These are phyloP conservation scores for Entrophospora sp. DNA, from an alignment of 192 early-diverging fungal genomes.

Conservation along the genomic window DNA sequence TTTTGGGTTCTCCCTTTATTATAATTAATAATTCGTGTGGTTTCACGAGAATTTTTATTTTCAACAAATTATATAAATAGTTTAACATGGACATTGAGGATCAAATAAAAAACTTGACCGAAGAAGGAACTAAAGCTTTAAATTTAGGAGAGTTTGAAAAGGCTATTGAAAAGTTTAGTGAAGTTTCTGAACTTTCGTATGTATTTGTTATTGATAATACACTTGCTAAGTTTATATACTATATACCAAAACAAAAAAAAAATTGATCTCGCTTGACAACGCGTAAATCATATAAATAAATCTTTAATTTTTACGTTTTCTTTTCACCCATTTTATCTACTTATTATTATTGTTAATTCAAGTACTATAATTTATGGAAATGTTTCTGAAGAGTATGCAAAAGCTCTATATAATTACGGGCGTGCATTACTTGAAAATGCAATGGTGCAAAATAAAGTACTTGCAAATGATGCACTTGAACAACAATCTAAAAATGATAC, in stretches of 20 bases:
- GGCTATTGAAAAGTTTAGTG: slow-evolving; percentile 55
- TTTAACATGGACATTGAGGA: too few species aligned
- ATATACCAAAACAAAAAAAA: too few species aligned
- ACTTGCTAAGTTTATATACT: not conserved
- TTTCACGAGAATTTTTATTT: too few species aligned
- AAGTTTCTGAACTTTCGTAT: slow-evolving; percentile 59
- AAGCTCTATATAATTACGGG: slow-evolving; percentile 66
- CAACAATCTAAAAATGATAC: slow-evolving; percentile 23
- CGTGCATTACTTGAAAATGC: slow-evolving; percentile 65
- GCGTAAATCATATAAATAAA: too few species aligned
- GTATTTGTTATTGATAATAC: slow-evolving; percentile 11
- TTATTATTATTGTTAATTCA: too few species aligned
- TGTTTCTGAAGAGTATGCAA: slow-evolving; percentile 54
- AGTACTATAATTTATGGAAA: slow-evolving; percentile 57
- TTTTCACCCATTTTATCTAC: too few species aligned
- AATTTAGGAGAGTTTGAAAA: slow-evolving; percentile 52
- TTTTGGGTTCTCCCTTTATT: too few species aligned
- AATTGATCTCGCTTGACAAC: not conserved
- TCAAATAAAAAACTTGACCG: slow-evolving; percentile 29
- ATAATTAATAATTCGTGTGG: too few species aligned
- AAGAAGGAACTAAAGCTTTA: slow-evolving; percentile 58
- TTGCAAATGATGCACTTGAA: too few species aligned
- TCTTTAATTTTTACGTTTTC: too few species aligned
- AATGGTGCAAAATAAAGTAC: slow-evolving; percentile 61
- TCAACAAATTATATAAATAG: too few species aligned